Evolutionary conservation across 2,329 filamentous ascomycete genomes (phyloP).

Genomic region (Cyclaneusma minus): DNA sequence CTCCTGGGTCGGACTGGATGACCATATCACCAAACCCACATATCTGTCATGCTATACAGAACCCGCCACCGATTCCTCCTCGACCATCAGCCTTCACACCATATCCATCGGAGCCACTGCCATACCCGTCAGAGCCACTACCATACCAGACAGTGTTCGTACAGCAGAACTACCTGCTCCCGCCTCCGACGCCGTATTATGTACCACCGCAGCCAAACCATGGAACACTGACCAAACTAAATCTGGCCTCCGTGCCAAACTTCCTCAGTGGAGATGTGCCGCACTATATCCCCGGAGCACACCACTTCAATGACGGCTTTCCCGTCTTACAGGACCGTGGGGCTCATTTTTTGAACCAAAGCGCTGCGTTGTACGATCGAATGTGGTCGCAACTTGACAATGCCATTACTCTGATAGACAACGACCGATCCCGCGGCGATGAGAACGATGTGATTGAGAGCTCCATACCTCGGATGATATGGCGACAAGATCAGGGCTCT

Average conservation of each 20-base stretch:
- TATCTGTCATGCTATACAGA: no score
- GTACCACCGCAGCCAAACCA: conserved; percentile 6
- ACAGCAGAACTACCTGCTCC: conserved; percentile 32
- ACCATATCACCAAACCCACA: no score
- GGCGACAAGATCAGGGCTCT: conserved; percentile 4
- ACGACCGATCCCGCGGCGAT: conserved; percentile 35
- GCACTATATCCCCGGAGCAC: conserved; percentile 17
- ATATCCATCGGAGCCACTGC: no score
- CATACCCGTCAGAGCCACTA: conserved; percentile 1
- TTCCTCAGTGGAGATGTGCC: conserved; percentile 23
- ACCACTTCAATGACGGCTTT: conserved; percentile 27
- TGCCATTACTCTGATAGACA: conserved; percentile 58
- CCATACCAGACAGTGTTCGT: conserved; percentile 28
- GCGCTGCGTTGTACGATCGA: conserved; percentile 36
- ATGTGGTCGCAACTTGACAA: conserved; percentile 48
- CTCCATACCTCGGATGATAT: conserved; percentile 5
- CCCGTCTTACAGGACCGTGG: conserved; percentile 26
- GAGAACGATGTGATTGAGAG: conserved; percentile 27
- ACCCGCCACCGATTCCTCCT: no score
- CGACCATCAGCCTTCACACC: no score
- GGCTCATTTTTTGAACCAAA: conserved; percentile 28
- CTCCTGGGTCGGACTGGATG: no score
- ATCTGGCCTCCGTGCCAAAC: conserved; percentile 25
- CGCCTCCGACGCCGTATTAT: conserved; percentile 7
- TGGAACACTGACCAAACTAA: conserved; percentile 20